Conservation (phyloP, 139 green algal species). For the Bryopsis sp. region DNA sequence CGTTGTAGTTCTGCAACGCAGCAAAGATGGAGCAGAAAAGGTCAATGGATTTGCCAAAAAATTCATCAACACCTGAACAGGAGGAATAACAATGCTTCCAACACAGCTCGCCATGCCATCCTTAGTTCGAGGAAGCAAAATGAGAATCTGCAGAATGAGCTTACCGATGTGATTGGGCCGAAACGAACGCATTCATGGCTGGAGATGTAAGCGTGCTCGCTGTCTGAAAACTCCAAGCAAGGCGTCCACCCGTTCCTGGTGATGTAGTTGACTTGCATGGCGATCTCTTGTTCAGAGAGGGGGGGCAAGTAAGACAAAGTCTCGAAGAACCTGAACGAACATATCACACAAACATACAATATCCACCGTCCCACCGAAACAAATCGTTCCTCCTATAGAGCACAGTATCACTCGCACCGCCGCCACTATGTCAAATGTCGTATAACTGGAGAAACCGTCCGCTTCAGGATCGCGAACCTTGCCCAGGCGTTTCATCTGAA, state of each 20-base stretch:
- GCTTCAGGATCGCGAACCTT: too few relatives aligned
- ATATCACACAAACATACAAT: too few relatives aligned
- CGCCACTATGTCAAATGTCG: too few relatives aligned
- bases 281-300: constrained; percentile 81
- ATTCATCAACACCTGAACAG: neutral
- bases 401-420: too few relatives aligned
- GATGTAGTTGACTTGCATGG: constrained; percentile 92
- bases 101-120: too few relatives aligned
- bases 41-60: neutral
- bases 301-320: constrained; percentile 98
- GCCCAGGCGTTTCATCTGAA: too few relatives aligned
- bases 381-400: too few relatives aligned
- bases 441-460: too few relatives aligned
- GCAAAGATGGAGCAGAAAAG: neutral
- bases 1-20: constrained; percentile 63
- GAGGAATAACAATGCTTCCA: too few relatives aligned
- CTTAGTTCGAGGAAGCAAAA: too few relatives aligned
- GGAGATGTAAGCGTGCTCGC: constrained; percentile 59
- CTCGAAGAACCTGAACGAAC: constrained; percentile 56
- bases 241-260: constrained; percentile 80
- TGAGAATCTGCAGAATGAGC: constrained; percentile 15
- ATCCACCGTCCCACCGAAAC: too few relatives aligned
- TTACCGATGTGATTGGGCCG: constrained; percentile 39
- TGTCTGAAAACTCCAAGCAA: constrained; percentile 90
- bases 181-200: constrained; percentile 55